Conservation (phyloP, 2,329 filamentous ascomycete genomes). For the Phaeomoniella chlamydospora region DNA sequence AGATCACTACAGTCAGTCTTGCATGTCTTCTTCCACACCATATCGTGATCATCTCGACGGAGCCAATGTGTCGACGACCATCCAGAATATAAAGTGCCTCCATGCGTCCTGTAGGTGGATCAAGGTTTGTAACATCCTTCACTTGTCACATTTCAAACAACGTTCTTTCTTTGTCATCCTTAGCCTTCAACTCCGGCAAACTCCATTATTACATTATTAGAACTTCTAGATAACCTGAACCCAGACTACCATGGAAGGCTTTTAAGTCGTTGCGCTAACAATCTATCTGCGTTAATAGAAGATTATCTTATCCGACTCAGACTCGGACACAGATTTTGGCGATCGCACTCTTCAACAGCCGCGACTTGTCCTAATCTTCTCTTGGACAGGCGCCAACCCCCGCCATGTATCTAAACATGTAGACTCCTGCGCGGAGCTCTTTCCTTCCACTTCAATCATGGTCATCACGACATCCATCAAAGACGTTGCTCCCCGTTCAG, state of each 20-base stretch:
- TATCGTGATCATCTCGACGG: no score
- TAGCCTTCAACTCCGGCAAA: no score
- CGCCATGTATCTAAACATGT: background rate
- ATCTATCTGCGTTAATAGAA: background rate
- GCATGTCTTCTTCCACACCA: no score
- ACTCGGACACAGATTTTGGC: background rate
- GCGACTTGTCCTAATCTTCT: background rate
- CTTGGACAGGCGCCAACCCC: background rate
- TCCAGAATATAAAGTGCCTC: no score
- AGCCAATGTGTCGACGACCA: no score
- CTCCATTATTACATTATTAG: no score
- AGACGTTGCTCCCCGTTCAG: background rate
- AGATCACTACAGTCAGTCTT: no score
- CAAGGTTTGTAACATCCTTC: no score
- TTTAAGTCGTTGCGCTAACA: background rate
- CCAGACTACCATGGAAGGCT: slow-evolving; percentile 12
- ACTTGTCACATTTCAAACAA: no score
- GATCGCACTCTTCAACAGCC: background rate
- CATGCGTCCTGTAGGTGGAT: no score
- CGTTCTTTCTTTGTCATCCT: no score
- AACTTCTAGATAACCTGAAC: no score
- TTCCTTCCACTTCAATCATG: background rate
- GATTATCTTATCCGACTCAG: background rate
- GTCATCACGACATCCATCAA: slow-evolving; percentile 1
- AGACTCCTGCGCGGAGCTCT: background rate